A percentile compares a stretch with the other conserved stretches of the same genome.
Conservation (phyloP, 1,139 yeast species). For the Blastobotrys niveus region DNA sequence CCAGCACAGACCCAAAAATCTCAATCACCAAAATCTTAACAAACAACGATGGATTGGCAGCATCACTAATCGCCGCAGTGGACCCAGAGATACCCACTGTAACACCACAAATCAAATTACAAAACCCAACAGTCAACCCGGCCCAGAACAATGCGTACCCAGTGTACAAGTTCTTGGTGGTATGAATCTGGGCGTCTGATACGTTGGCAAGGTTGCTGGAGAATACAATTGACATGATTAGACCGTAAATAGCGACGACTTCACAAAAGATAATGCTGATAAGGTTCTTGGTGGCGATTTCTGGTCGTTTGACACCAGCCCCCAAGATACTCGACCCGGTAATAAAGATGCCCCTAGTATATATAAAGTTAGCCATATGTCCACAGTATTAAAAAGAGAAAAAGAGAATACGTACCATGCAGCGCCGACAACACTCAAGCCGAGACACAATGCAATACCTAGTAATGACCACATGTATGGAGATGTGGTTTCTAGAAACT, state of each 20-base stretch:
- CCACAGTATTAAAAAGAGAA: too few relatives aligned
- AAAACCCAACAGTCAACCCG: constrained; percentile 89
- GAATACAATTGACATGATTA: constrained; percentile 96
- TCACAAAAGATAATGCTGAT: constrained; percentile 98
- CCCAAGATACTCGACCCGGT: constrained; percentile 95
- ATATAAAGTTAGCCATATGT: too few relatives aligned
- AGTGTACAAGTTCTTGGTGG: constrained; percentile 86
- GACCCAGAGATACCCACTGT: constrained; percentile 98
- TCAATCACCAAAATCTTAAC: constrained; percentile 95
- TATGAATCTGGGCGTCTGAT: constrained; percentile 47
- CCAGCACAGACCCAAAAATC: constrained; percentile 93
- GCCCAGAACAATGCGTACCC: constrained; percentile 96
- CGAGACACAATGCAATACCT: constrained; percentile 91
- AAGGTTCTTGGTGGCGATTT: constrained; percentile 94
- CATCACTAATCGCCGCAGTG: constrained; percentile 96
- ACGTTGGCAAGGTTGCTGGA: constrained; percentile 81
- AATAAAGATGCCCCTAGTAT: constrained; percentile 71
- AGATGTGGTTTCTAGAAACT: constrained; percentile 75
- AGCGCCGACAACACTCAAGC: constrained; percentile 93
- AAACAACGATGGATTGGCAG: constrained; percentile 91
- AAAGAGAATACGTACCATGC: constrained; percentile 60
- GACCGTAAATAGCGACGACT: constrained; percentile 97
- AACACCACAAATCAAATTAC: constrained; percentile 92
- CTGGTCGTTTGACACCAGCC: constrained; percentile 96
- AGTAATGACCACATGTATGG: constrained; percentile 97